phyloP scores from a whole-genome alignment of 352 stramenopile genomes.

The Aphanomyces cochlioides region DNA sequence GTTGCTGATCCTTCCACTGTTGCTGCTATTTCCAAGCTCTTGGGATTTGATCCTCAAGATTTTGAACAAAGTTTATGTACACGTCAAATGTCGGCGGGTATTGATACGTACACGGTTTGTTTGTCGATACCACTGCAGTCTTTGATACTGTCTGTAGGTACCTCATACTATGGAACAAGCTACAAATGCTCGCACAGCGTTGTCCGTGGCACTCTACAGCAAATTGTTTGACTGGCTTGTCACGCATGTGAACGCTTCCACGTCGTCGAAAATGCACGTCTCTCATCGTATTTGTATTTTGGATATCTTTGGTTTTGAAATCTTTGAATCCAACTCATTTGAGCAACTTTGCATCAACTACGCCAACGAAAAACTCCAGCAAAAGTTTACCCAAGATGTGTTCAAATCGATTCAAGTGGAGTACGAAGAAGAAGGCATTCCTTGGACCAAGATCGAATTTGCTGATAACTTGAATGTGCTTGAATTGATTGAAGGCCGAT shows the following conservation, averaged over 20 bases:
- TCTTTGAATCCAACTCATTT: conserved; percentile 95
- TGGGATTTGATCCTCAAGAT: conserved; percentile 62
- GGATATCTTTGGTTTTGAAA: conserved; percentile 99
- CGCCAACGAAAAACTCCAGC: conserved; percentile 94
- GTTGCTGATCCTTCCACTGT: conserved; percentile 34
- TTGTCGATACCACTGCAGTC: background rate
- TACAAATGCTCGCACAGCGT: conserved; percentile 65
- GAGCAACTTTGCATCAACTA: conserved; percentile 97
- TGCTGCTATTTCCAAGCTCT: conserved; percentile 53
- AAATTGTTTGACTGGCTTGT: conserved; percentile 97
- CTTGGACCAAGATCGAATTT: conserved; percentile 90
- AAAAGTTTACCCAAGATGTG: conserved; percentile 91
- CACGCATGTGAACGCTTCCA: conserved; percentile 76
- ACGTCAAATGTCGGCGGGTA: conserved; percentile 77
- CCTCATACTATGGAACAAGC: conserved; percentile 81
- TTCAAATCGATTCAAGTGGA: conserved; percentile 94
- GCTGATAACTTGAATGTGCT: conserved; percentile 89
- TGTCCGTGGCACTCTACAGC: conserved; percentile 89
- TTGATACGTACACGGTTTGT: conserved; percentile 55
- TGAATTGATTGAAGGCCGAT: conserved; percentile 83
- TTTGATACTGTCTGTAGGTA: conserved; percentile 40
- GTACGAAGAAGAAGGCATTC: conserved; percentile 94
- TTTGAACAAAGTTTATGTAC: conserved; percentile 66
- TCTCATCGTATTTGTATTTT: conserved; percentile 56
- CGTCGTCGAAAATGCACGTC: conserved; percentile 33